A percentile compares a stretch with the other conserved stretches of the same genome.
These are phyloP conservation scores for Eimeria brunetti DNA, from an alignment of 169 alveolate species.

Conservation along the genomic window DNA sequence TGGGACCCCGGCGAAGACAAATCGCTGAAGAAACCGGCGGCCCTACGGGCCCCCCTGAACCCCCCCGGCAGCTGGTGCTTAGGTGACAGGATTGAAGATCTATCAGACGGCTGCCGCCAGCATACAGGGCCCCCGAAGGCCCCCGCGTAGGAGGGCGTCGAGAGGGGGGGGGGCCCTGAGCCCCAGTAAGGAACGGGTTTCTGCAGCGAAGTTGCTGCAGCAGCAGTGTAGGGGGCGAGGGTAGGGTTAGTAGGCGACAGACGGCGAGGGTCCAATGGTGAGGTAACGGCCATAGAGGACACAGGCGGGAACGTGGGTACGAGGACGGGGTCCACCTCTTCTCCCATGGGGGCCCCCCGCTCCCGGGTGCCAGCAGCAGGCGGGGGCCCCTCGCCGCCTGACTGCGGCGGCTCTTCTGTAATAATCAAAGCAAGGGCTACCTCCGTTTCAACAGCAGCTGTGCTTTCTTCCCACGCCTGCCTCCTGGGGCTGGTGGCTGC, in stretches of 20 bases:
- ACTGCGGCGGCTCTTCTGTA: slow-evolving; percentile 39
- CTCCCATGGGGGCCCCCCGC: neutral
- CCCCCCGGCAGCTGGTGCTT: slow-evolving; percentile 36
- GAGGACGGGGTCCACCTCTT: neutral
- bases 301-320: slow-evolving; percentile 57
- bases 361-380: slow-evolving; percentile 12
- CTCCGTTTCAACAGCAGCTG: slow-evolving; percentile 40
- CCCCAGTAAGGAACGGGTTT: slow-evolving; percentile 51
- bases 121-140: slow-evolving; percentile 13
- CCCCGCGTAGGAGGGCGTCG: neutral
- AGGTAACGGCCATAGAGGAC: slow-evolving; percentile 42
- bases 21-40: slow-evolving; percentile 15
- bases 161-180: neutral
- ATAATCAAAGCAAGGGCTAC: slow-evolving; percentile 53
- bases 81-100: slow-evolving; percentile 25
- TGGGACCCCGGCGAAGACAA: slow-evolving; percentile 50
- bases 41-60: neutral
- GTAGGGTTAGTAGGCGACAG: slow-evolving; percentile 22
- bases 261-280: slow-evolving; percentile 70
- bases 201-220: slow-evolving; percentile 49
- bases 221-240: slow-evolving; percentile 70
- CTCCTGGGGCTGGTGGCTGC: neutral
- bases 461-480: neutral
- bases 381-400: slow-evolving; percentile 47
- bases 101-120: slow-evolving; percentile 38